Conservation (phyloP, 108 stramenopile genomes). For the Nannochloropsis gaditana region DNA sequence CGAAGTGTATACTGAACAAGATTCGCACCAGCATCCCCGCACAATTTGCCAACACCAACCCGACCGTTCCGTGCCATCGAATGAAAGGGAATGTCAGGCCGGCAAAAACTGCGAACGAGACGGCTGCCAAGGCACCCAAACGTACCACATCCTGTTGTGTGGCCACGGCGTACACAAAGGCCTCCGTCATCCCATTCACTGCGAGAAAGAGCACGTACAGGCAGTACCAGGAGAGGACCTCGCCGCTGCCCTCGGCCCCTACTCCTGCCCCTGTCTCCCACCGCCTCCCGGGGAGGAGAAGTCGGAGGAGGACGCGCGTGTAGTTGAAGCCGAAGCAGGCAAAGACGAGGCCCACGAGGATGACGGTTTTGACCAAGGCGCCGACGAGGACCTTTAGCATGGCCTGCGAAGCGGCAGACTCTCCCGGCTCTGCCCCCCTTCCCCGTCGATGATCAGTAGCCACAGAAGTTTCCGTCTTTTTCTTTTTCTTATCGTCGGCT, state of each 20-base stretch:
- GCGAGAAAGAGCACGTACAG: constrained; percentile 82
- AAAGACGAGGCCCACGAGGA: constrained; percentile 40
- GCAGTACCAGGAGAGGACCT: constrained; percentile 53
- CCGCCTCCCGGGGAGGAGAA: constrained; percentile 32
- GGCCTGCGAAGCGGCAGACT: background rate
- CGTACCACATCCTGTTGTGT: constrained; percentile 23
- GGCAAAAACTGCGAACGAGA: constrained; percentile 20
- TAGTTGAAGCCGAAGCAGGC: constrained; percentile 47
- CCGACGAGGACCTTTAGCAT: constrained; percentile 29
- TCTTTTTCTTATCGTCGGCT: background rate
- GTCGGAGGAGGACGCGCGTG: constrained; percentile 36
- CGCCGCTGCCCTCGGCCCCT: background rate
- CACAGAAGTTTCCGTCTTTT: too few relatives aligned
- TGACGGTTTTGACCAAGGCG: constrained; percentile 40
- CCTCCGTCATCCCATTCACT: constrained; percentile 87
- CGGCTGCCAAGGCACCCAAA: constrained; percentile 27
- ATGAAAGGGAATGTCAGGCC: background rate
- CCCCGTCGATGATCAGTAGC: too few relatives aligned
- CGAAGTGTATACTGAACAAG: constrained; percentile 29
- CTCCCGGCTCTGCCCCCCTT: background rate
- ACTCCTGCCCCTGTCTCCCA: background rate
- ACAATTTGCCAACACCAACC: constrained; percentile 45
- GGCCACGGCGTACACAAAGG: constrained; percentile 72
- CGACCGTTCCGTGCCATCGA: constrained; percentile 31
- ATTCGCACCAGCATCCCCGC: constrained; percentile 37